Conservation (phyloP, 2,329 filamentous ascomycete species). For the Kalmusia sp. region DNA sequence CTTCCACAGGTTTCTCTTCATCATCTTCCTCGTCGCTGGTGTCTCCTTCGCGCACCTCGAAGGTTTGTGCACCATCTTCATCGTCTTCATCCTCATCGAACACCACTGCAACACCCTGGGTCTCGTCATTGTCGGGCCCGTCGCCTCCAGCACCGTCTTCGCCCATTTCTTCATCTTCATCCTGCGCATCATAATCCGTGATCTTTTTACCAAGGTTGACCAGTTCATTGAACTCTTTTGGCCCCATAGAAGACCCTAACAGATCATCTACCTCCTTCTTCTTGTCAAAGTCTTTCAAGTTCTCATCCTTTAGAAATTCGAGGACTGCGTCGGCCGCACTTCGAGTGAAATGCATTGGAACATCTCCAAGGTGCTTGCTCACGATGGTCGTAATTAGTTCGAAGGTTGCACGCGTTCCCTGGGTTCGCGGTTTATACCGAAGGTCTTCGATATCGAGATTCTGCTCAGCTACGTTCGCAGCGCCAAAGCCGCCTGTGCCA, state of each 20-base stretch:
- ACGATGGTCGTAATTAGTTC: slow-evolving; percentile 93
- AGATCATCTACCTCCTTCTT: slow-evolving; percentile 98
- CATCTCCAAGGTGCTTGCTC: slow-evolving; percentile 86
- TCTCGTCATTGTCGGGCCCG: slow-evolving; percentile 78
- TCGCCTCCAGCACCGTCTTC: slow-evolving; percentile 67
- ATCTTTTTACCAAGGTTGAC: slow-evolving; percentile 98
- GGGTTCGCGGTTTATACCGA: slow-evolving; percentile 88
- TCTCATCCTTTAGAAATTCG: slow-evolving; percentile 92
- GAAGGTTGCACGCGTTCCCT: slow-evolving; percentile 90
- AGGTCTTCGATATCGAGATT: slow-evolving; percentile 91
- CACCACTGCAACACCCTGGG: slow-evolving; percentile 95
- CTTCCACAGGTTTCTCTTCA: slow-evolving; percentile 67
- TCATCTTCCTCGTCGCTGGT: slow-evolving; percentile 79
- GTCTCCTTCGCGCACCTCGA: slow-evolving; percentile 86
- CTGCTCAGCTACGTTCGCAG: slow-evolving; percentile 78
- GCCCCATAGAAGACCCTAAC: slow-evolving; percentile 78
- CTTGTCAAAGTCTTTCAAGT: slow-evolving; percentile 96
- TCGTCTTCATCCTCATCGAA: slow-evolving; percentile 88
- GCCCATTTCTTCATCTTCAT: slow-evolving; percentile 84
- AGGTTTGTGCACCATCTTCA: slow-evolving; percentile 77
- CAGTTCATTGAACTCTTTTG: slow-evolving; percentile 95
- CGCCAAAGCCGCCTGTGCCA: slow-evolving; percentile 67
- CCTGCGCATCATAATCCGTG: slow-evolving; percentile 95
- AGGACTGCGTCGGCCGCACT: slow-evolving; percentile 93
- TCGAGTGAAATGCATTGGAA: slow-evolving; percentile 86